These are phyloP conservation scores for Starmerella riodocensis DNA, from an alignment of 805 yeast genomes.

Conservation along the genomic window DNA sequence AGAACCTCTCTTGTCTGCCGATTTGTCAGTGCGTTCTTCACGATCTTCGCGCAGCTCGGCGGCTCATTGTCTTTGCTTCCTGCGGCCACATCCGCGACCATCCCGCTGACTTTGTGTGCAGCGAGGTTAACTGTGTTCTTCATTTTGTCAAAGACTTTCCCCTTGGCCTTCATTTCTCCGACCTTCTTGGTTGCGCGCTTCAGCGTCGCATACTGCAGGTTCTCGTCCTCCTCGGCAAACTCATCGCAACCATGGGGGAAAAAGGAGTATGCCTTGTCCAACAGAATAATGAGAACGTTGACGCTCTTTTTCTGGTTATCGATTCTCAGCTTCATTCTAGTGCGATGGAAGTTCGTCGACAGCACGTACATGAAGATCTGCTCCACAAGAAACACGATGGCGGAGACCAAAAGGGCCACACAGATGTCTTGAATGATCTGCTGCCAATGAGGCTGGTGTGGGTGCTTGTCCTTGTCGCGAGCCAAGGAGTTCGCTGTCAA, in stretches of 20 bases:
- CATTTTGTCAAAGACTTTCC: constrained; percentile 20
- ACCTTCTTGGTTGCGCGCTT: constrained; percentile 14
- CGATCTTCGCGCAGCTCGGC: constrained; percentile 21
- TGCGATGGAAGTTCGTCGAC: constrained; percentile 31
- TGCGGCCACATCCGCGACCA: constrained; percentile 18
- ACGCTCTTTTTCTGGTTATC: constrained; percentile 27
- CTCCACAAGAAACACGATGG: constrained; percentile 29
- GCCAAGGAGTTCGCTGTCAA: constrained; percentile 24
- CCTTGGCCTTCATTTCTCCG: background rate
- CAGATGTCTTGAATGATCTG: constrained; percentile 25
- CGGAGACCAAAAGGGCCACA: constrained; percentile 29
- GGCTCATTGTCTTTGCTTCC: constrained; percentile 10
- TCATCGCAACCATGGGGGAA: constrained; percentile 28
- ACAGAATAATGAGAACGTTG: constrained; percentile 23
- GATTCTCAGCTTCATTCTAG: constrained; percentile 30
- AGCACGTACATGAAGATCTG: constrained; percentile 29
- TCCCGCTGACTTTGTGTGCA: constrained; percentile 18
- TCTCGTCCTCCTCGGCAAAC: constrained; percentile 28
- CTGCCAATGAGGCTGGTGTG: constrained; percentile 28
- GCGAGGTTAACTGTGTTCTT: constrained; percentile 24
- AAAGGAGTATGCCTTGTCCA: constrained; percentile 25
- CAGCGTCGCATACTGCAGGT: constrained; percentile 22
- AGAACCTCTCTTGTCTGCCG: constrained; percentile 23
- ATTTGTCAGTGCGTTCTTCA: constrained; percentile 26
- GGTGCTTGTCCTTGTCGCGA: background rate